A percentile compares a stretch with the other conserved stretches of the same genome.
phyloP scores from a whole-genome alignment of 345 rosid genomes.

The Camelina neglecta region DNA sequence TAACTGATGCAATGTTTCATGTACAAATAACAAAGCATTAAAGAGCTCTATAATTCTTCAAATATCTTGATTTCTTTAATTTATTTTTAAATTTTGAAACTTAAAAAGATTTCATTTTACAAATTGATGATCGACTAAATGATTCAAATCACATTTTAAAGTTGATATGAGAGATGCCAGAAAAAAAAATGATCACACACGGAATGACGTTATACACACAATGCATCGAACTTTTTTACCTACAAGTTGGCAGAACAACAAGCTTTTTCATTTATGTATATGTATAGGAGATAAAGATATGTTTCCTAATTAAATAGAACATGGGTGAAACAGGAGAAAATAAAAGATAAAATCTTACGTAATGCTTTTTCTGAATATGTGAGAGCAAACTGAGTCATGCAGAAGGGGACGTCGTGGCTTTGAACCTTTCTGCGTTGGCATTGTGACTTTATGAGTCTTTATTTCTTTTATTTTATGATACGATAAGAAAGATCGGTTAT shows the following conservation, averaged over 20 bases:
- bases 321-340: constrained; percentile 20
- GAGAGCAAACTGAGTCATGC: constrained; percentile 36
- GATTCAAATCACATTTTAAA: neutral
- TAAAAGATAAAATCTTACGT: constrained; percentile 33
- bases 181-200: constrained; percentile 22
- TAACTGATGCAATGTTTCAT: constrained; percentile 23
- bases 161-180: constrained; percentile 5
- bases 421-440: constrained; percentile 44
- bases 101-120: neutral
- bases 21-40: neutral
- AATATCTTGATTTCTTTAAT: neutral
- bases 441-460: constrained; percentile 33
- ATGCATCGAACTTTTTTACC: constrained; percentile 31
- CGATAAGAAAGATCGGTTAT: constrained; percentile 41
- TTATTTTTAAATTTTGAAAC: neutral
- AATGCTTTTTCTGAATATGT: constrained; percentile 5
- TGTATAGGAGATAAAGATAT: constrained; percentile 21
- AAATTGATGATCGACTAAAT: neutral
- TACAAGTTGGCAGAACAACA: constrained; percentile 30
- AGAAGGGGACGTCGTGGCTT: constrained; percentile 43
- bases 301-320: constrained; percentile 29
- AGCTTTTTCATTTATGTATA: constrained; percentile 2
- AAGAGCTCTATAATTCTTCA: neutral
- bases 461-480: constrained; percentile 31
- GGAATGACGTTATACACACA: constrained; percentile 12